Evolutionary conservation across 2,329 filamentous ascomycete species (phyloP).

Genomic region (Neonectria hederae): DNA sequence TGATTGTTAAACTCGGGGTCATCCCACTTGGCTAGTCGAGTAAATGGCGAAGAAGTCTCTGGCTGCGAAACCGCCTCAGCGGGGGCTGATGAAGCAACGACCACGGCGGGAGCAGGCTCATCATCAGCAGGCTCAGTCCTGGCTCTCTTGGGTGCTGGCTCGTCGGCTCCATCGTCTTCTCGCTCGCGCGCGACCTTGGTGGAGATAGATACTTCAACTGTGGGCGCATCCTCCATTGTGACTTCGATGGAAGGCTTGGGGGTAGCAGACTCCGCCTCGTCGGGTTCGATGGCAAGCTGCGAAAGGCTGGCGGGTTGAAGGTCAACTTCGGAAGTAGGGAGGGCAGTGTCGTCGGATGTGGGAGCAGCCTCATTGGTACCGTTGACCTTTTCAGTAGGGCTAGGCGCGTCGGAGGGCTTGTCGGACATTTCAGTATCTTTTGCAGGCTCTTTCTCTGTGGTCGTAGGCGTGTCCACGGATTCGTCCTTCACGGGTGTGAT

Average conservation of each 20-base stretch:
- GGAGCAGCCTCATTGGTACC: slow-evolving; percentile 22
- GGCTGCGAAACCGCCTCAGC: slow-evolving; percentile 34
- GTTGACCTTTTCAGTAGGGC: slow-evolving; percentile 25
- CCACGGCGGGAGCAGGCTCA: slow-evolving; percentile 35
- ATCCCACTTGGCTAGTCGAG: slow-evolving; percentile 51
- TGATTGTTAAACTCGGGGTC: slow-evolving; percentile 56
- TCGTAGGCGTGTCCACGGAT: slow-evolving; percentile 19
- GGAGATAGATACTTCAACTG: slow-evolving; percentile 45
- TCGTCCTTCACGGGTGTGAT: slow-evolving; percentile 3
- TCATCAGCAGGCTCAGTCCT: slow-evolving; percentile 71
- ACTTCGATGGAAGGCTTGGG: slow-evolving; percentile 52
- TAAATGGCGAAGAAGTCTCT: slow-evolving; percentile 37
- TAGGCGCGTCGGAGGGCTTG: slow-evolving; percentile 10
- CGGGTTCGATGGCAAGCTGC: slow-evolving; percentile 51
- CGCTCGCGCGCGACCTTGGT: slow-evolving; percentile 77
- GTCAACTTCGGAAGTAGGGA: slow-evolving; percentile 48
- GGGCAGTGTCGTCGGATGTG: slow-evolving; percentile 31
- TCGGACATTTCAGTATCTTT: slow-evolving; percentile 37
- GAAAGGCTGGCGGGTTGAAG: slow-evolving; percentile 50
- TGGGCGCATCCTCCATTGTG: slow-evolving; percentile 61
- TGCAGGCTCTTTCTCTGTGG: slow-evolving; percentile 31
- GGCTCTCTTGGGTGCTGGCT: slow-evolving; percentile 82
- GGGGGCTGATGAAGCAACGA: slow-evolving; percentile 27
- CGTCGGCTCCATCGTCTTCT: slow-evolving; percentile 73
- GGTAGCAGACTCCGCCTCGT: slow-evolving; percentile 43